A percentile compares a stretch with the other conserved stretches of the same genome.
Conservation (phyloP, 495 filamentous ascomycete species). For the Talaromyces borbonicus region DNA sequence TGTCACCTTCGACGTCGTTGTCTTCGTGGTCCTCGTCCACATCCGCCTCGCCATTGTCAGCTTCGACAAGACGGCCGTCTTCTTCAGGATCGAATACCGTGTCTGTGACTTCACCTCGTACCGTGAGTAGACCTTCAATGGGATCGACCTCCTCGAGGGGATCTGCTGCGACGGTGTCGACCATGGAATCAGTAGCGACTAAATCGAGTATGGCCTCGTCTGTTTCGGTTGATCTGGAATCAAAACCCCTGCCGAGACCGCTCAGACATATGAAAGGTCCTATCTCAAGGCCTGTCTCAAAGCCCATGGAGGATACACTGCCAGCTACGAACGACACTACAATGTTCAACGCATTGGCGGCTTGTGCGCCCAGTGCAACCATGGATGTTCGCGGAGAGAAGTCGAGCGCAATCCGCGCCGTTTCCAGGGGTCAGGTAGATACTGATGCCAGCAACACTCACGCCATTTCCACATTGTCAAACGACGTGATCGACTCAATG, state of each 20-base stretch:
- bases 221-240: too few relatives aligned
- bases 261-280: too few relatives aligned
- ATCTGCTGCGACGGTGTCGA: constrained; percentile 1
- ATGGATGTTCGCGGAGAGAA: background rate
- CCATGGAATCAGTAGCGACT: background rate
- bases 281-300: too few relatives aligned
- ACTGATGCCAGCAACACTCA: background rate
- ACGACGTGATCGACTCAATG: background rate
- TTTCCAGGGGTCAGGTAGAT: background rate
- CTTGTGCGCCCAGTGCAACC: too few relatives aligned
- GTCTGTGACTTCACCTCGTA: background rate
- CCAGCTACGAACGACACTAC: too few relatives aligned
- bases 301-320: too few relatives aligned
- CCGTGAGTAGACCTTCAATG: background rate
- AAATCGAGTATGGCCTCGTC: background rate
- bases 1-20: background rate
- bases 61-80: constrained; percentile 1
- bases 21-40: too few relatives aligned
- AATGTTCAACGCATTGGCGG: too few relatives aligned
- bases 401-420: background rate
- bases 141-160: background rate
- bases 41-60: too few relatives aligned
- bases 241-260: too few relatives aligned
- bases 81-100: too few relatives aligned
- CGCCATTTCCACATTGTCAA: background rate